Evolutionary conservation across 2,329 filamentous ascomycete genomes (phyloP).

Genomic region (Fusarium subtropicale): DNA sequence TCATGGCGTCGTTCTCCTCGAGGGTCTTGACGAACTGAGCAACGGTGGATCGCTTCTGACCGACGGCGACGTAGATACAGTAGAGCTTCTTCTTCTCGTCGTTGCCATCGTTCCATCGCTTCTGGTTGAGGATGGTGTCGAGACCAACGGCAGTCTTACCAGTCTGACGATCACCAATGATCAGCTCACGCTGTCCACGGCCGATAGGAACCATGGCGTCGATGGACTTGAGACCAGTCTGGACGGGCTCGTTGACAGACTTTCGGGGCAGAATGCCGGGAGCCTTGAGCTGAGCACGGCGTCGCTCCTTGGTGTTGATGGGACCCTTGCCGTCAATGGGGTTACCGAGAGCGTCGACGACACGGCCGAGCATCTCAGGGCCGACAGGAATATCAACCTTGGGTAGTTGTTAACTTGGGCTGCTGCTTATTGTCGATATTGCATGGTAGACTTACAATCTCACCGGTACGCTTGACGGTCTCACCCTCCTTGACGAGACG

Average conservation of each 20-base stretch:
- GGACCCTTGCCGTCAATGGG: constrained; percentile 99
- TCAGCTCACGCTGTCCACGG: constrained; percentile 99
- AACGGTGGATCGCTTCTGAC: constrained; percentile 99
- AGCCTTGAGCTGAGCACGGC: constrained; percentile 98
- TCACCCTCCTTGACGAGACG: constrained; percentile 99
- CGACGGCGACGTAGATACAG: constrained; percentile 98
- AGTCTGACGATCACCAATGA: constrained; percentile 99
- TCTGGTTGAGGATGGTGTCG: constrained; percentile 99
- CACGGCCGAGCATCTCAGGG: constrained; percentile 92
- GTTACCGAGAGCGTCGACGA: constrained; percentile 98
- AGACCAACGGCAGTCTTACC: constrained; percentile 99
- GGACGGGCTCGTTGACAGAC: constrained; percentile 98
- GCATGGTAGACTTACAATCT: constrained; percentile 80
- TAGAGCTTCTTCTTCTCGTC: constrained; percentile 99
- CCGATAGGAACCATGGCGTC: constrained; percentile 99
- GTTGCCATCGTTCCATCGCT: constrained; percentile 89
- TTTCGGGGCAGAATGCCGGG: constrained; percentile 96
- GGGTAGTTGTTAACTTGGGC: constrained; percentile 41
- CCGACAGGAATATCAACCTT: constrained; percentile 98
- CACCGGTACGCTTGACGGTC: constrained; percentile 98
- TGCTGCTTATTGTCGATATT: not conserved
- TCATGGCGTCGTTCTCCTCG: constrained; percentile 99
- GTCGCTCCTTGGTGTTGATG: constrained; percentile 88
- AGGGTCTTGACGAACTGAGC: constrained; percentile 99
- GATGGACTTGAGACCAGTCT: constrained; percentile 99